Base-by-base conservation (phyloP, 2,329 filamentous ascomycete genomes). In the Bipolaris sorokiniana region DNA sequence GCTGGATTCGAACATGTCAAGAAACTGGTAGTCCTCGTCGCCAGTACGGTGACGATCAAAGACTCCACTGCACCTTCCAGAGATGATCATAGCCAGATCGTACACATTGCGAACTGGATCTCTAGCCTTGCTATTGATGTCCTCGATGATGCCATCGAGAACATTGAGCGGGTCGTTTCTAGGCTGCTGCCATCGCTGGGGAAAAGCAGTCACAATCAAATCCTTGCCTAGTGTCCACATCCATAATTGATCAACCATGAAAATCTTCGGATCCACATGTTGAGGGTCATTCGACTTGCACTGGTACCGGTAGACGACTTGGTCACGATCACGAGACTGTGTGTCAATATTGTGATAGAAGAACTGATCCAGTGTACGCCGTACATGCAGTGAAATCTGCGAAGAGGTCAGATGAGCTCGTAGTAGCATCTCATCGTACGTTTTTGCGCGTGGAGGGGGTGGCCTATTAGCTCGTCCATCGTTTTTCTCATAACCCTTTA, bases 231-330 rank as follows among this genome's bases (percentile, higher is more conserved):
- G 67, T 3, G 87, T 79, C 84, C 85, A 88, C 68, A 89, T 82
- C 87, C 87, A 89, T 1, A 90, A 76, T 63, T 89, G 87, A 67
- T 89, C 87, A 0, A 89, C 86, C 86, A 88, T 88, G 69, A 87
- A 87, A 2, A 88, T 82, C 58, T 87, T 87, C 1, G 80, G 80
- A 53, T 86, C 83, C 1, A 73, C 75, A 70, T 68, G 67, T 15
- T 68, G 70, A 40, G 67, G 65, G 26, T 74, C 54, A 15, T 61
- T 40, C 10, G 63, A 57, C 50, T 78, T 77, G 33, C 73, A 77
- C 61, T 82, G 80, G 62, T 88, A 88, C 10, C 86, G 80, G 66
- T 84, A 88, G 0, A 89, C 85, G 1, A 89, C 86, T 68, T 89
- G 87, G 62, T 88, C 86, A 31, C 78, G 77, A 61, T 89, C 87